Percentiles rank a stretch among this genome's conserved stretches.
Conservation (phyloP, 495 filamentous ascomycete species). For the Aspergillus campestris region DNA sequence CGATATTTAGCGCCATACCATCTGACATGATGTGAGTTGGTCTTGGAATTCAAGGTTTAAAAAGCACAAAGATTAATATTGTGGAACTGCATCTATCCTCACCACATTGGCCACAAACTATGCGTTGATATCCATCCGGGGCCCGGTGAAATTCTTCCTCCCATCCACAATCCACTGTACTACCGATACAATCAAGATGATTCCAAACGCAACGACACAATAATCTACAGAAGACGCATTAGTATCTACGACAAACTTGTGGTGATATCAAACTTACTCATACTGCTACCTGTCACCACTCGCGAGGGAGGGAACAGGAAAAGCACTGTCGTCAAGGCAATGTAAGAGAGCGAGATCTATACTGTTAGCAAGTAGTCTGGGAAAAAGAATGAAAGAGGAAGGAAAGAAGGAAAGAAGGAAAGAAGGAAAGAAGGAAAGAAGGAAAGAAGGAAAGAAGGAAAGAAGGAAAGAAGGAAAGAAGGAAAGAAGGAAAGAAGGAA, state of each 20-base stretch:
- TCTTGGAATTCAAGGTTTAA: no score
- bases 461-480: constrained; percentile 14
- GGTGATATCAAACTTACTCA: constrained; percentile 42
- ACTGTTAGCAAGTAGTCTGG: not conserved
- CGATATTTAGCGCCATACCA: no score
- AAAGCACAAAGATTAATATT: no score
- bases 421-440: constrained; percentile 18
- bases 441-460: constrained; percentile 14
- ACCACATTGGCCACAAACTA: no score
- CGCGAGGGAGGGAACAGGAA: constrained; percentile 63
- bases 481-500: constrained; percentile 16
- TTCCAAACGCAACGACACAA: constrained; percentile 59
- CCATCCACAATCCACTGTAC: constrained; percentile 63
- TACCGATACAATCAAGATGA: constrained; percentile 54
- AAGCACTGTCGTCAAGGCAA: constrained; percentile 58
- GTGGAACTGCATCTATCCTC: no score
- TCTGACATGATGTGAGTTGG: no score
- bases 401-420: constrained; percentile 18
- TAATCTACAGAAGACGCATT: constrained; percentile 37
- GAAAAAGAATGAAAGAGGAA: no score
- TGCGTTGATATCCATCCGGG: constrained; percentile 10
- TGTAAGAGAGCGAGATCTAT: constrained; percentile 54
- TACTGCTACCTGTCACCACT: constrained; percentile 55
- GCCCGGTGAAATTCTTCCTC: constrained; percentile 57
- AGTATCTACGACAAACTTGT: not conserved